Conservation (phyloP, 1,284 basidiomycete genomes). For the Trichosporon coremiiforme region DNA sequence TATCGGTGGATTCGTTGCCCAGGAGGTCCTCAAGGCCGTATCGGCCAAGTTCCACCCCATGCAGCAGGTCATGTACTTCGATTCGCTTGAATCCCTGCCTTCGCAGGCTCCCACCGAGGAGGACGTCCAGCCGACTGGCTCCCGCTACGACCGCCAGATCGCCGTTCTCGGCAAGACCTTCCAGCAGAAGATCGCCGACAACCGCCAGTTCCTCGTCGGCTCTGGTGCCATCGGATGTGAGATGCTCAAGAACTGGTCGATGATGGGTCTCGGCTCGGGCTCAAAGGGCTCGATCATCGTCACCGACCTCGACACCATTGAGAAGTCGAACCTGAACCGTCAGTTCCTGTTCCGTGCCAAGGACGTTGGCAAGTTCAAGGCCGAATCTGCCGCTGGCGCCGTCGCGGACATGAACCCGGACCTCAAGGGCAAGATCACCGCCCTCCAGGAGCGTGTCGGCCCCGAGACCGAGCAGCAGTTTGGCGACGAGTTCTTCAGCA, state of each 20-base stretch:
- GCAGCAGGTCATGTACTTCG: conserved; percentile 94
- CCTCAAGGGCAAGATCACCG: conserved; percentile 81
- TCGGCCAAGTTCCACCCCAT: conserved; percentile 99
- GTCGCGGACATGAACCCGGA: conserved; percentile 97
- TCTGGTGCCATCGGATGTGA: conserved; percentile 99
- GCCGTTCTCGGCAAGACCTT: conserved; percentile 92
- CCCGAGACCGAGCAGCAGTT: conserved; percentile 91
- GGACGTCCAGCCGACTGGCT: conserved; percentile 79
- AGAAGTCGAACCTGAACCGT: conserved; percentile 97
- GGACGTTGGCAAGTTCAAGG: conserved; percentile 97
- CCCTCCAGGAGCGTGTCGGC: conserved; percentile 93
- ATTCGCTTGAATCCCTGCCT: conserved; percentile 94
- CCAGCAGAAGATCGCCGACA: conserved; percentile 89
- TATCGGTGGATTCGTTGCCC: conserved; percentile 95
- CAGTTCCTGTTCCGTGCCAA: conserved; percentile 98
- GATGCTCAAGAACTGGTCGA: conserved; percentile 99
- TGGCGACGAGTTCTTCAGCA: conserved; percentile 83
- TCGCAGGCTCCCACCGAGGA: conserved; percentile 72
- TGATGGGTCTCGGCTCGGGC: conserved; percentile 94
- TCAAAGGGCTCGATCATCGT: conserved; percentile 84
- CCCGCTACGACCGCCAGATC: conserved; percentile 92
- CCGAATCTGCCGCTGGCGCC: conserved; percentile 89
- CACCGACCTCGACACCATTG: conserved; percentile 98
- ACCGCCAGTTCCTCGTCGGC: conserved; percentile 95
- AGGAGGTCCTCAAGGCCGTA: conserved; percentile 96